Percentiles rank a stretch among this genome's conserved stretches.
Conservation (phyloP, 2,329 filamentous ascomycete genomes). For the Colletotrichum tofieldiae region DNA sequence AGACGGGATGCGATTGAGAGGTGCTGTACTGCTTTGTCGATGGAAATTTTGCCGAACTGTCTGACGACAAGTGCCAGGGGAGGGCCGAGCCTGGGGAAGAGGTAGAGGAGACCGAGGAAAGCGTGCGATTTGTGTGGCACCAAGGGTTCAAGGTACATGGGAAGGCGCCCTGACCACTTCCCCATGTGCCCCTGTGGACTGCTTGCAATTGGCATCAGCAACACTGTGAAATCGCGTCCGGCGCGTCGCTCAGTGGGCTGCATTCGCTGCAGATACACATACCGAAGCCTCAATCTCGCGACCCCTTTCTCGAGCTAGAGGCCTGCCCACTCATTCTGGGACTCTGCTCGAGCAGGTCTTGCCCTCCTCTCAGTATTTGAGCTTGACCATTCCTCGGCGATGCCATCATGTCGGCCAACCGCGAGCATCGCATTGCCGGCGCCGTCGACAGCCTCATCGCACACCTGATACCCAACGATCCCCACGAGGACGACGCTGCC, state of each 20-base stretch:
- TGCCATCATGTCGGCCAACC: conserved; percentile 49
- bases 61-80: conserved; percentile 43
- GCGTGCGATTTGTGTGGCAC: not conserved
- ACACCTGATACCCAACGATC: conserved; percentile 78
- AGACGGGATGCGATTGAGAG: conserved; percentile 39
- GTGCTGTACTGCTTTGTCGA: conserved; percentile 46
- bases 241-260: conserved; percentile 37
- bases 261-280: conserved; percentile 26
- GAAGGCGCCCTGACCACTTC: conserved; percentile 16
- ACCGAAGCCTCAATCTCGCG: not conserved
- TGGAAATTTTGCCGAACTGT: conserved; percentile 54
- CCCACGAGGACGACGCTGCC: conserved; percentile 76
- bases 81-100: conserved; percentile 42
- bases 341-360: not conserved
- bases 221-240: conserved; percentile 40
- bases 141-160: conserved; percentile 2
- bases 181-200: conserved; percentile 18
- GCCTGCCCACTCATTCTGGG: not conserved
- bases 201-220: conserved; percentile 30
- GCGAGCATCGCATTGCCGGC: conserved; percentile 78
- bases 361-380: conserved; percentile 6
- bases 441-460: conserved; percentile 85
- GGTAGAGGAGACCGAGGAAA: conserved; percentile 47
- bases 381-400: conserved; percentile 25
- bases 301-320: not conserved